A percentile compares a stretch with the other conserved stretches of the same genome.
These are phyloP conservation scores for Yamadazyma conglobata DNA, from an alignment of 1,139 yeast species.

Conservation along the genomic window DNA sequence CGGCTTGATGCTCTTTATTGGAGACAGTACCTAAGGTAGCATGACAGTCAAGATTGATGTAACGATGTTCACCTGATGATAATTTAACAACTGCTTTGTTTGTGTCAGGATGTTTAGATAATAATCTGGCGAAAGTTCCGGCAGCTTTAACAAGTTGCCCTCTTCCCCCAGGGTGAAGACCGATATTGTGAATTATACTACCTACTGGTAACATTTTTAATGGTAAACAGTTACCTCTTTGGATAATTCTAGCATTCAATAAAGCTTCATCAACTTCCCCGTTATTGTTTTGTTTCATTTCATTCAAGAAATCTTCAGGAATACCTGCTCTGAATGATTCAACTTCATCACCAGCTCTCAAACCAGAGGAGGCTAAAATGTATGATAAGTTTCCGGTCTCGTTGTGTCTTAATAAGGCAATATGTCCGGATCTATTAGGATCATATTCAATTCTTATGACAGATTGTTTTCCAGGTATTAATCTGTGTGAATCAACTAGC, in stretches of 20 bases:
- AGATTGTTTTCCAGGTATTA: conserved; percentile 64
- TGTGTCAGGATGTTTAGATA: conserved; percentile 72
- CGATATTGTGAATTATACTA: conserved; percentile 83
- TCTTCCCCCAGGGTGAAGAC: conserved; percentile 72
- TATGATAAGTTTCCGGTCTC: conserved; percentile 66
- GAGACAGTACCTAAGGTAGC: conserved; percentile 95
- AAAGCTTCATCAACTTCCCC: conserved; percentile 92
- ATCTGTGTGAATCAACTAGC: conserved; percentile 72
- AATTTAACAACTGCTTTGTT: conserved; percentile 75
- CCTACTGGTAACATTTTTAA: conserved; percentile 91
- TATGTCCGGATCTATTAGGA: conserved; percentile 92
- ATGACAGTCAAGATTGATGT: conserved; percentile 78
- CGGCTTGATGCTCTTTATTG: conserved; percentile 90
- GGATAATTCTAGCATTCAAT: conserved; percentile 80
- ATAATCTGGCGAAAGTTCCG: conserved; percentile 88
- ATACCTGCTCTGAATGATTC: conserved; percentile 87
- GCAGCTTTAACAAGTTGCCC: conserved; percentile 92
- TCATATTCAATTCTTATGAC: conserved; percentile 92
- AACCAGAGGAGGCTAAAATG: conserved; percentile 87
- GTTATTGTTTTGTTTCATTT: conserved; percentile 59
- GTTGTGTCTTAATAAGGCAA: conserved; percentile 74
- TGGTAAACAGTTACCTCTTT: conserved; percentile 94
- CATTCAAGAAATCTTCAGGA: conserved; percentile 70
- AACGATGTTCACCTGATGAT: conserved; percentile 92
- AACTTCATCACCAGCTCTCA: conserved; percentile 87